Evolutionary conservation across 352 stramenopile genomes (phyloP), one percentile per base, ranked within the genome.

Genomic region (Pythium periplocum): DNA sequence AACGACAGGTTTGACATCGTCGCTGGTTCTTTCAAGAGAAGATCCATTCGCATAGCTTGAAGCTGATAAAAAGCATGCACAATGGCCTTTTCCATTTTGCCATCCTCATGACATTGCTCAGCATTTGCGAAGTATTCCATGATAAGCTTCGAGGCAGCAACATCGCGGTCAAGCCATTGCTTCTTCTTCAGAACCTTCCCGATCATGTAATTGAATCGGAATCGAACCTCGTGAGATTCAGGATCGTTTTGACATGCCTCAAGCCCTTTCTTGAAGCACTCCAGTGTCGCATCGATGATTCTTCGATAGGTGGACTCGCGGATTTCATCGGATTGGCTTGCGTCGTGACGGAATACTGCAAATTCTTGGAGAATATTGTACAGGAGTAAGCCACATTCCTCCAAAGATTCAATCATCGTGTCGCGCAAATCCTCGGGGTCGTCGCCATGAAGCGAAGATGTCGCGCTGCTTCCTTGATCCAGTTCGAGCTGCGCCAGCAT

Each of bases 11-110:
- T 62, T 32, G 52, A 30, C 4, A 71, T 36, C 2, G 65, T 67
- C 4, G 61, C 50, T 5, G 58, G 62, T 10, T 70, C 53, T 7
- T 46, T 55, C 1, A 75, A 59, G 42, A 78, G 60, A n/a, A 89
- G 51, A 35, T 81, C 62, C 40, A 87, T 71, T 6, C 80, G 69
- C 64, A 85, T 73, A 0, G 75, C 69, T 52, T 91, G 80, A 6
- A 91, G 55, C 4, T 75, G 74, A 54, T 91, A 88, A 62, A 91
- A 91, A 0, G 78, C 83, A 48, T 93, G 83, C 6, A 89, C 73
- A 10, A 93, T 74, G 26, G 75, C 75, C 51, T 88, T 70, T 34
- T 88, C 77, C 62, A 81, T 73, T 40, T 87, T 78, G 5, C 77
- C 79, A 11, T 86, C 59, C 57, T 76, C 67, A 35, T 76, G 79